phyloP scores from a whole-genome alignment of 106 monocot genomes.

The Acorus gramineus region DNA sequence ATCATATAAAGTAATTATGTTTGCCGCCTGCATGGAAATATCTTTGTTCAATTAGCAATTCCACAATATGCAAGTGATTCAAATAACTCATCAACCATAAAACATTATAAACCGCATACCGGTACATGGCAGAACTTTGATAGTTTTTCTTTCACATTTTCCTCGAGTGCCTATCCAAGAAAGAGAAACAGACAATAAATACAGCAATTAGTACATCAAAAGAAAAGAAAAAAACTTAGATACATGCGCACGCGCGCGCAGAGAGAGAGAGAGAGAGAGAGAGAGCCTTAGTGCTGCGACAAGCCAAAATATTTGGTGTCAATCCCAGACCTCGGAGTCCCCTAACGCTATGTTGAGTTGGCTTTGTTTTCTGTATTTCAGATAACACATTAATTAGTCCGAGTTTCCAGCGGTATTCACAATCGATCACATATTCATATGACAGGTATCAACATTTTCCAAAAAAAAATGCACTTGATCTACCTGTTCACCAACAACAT shows the following conservation, averaged over 20 bases:
- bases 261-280: not conserved
- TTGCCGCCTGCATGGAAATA: conserved; percentile 40
- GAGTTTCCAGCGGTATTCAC: too few relatives aligned
- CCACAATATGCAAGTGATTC: too few relatives aligned
- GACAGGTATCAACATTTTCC: too few relatives aligned
- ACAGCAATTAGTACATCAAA: not conserved
- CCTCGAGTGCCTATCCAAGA: conserved; percentile 39
- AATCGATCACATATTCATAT: too few relatives aligned
- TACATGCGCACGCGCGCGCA: not conserved
- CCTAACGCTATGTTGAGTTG: conserved; percentile 64
- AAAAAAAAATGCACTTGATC: too few relatives aligned
- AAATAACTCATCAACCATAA: too few relatives aligned
- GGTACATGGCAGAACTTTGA: conserved; percentile 71
- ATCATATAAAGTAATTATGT: conserved; percentile 79
- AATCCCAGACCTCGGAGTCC: conserved; percentile 50
- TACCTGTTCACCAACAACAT: conserved; percentile 42
- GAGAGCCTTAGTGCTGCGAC: conserved; percentile 52
- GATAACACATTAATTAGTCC: conserved; percentile 1
- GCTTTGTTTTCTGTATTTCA: conserved; percentile 60
- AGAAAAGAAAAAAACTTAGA: not conserved
- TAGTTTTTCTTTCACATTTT: conserved; percentile 57
- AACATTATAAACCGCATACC: conserved; percentile 9
- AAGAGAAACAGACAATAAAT: not conserved
- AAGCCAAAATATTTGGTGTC: conserved; percentile 56
- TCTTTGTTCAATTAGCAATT: not conserved